Base-by-base conservation (phyloP, 2,329 filamentous ascomycete genomes). In the Penicillium italicum region DNA sequence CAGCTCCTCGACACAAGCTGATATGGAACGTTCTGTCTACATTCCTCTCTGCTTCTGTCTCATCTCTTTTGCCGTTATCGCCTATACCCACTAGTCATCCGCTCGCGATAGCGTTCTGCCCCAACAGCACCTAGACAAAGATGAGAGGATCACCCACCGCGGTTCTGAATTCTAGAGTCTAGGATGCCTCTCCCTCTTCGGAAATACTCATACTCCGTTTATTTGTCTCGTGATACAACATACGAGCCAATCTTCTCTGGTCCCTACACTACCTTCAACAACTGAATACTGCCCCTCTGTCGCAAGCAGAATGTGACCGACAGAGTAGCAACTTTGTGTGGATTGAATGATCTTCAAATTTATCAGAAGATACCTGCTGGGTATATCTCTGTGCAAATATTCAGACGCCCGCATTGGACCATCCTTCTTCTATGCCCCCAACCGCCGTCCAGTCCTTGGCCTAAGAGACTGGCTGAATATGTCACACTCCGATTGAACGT, bases 31-130 rank as follows among this genome's bases (percentile, higher is more conserved):
- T 57, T 69, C 64, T 42, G 68, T 71, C 59, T 72, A 71, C 44
- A 72, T 72, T 33, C 69, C 70, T 16, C 63, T 72, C 26, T 72
- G 70, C 56, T 70, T 72, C 63, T 72, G 70, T 56, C 61, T 72
- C 47, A 66, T 72, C 57, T 72, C 70, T 33, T 72, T 72, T 56
- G 70, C 69, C n/a, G 70, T 72, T 49, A 67, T 72, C 62, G 63
- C 69, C 56, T 72, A 70, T 56, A 55, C 66, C 62, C 68, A 71
- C 61, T 72, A 61, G 63, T 22, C 5, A 14, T 31, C 34, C 11
- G 24, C 24, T 16, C n/a, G 30, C 44, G 51, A 42, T 49, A 53
- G 42, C 43, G 16, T 43, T 54, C 46, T 43, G 26, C 45, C 38
- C 31, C 20, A 49, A 40, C 46, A 34, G 20, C 38, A 2, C 37